Conservation (phyloP, 2,329 filamentous ascomycete genomes). For the Rachicladosporium sp. region DNA sequence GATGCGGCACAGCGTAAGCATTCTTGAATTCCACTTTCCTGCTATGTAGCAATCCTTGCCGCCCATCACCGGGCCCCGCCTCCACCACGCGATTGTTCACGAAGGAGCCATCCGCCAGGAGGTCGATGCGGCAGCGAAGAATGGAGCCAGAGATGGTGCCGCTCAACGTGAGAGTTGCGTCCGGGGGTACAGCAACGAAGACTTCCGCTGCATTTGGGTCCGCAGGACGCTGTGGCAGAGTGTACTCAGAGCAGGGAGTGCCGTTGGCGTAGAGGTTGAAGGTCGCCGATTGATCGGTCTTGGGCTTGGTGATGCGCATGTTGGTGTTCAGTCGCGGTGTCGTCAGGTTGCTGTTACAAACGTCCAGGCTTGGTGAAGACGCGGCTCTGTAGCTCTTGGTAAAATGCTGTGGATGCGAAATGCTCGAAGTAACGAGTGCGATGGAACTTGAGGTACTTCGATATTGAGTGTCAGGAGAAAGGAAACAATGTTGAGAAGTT, state of each 20-base stretch:
- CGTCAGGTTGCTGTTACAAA: too few relatives aligned
- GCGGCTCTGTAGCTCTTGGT: too few relatives aligned
- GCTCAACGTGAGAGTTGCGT: slow-evolving; percentile 21
- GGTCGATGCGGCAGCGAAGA: slow-evolving; percentile 21
- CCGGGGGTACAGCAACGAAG: slow-evolving; percentile 25
- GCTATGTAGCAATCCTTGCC: slow-evolving; percentile 6
- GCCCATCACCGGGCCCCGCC: slow-evolving; percentile 8
- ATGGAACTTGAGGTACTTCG: too few relatives aligned
- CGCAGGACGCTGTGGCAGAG: slow-evolving; percentile 18
- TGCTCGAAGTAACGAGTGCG: too few relatives aligned
- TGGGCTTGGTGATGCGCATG: slow-evolving; percentile 28
- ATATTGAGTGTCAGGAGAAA: too few relatives aligned
- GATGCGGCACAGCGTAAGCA: slow-evolving; percentile 1
- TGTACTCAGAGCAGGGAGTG: slow-evolving; percentile 22
- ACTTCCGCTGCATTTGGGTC: slow-evolving; percentile 19
- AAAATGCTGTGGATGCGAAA: too few relatives aligned
- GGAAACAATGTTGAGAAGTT: too few relatives aligned
- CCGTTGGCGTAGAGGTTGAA: slow-evolving; percentile 18
- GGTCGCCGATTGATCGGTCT: slow-evolving; percentile 23
- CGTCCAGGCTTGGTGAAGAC: too few relatives aligned
- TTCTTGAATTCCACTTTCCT: slow-evolving; percentile 10
- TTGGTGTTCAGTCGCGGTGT: too few relatives aligned
- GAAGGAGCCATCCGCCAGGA: slow-evolving; percentile 27
- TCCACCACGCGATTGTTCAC: slow-evolving; percentile 13
- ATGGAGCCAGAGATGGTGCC: slow-evolving; percentile 24